Base-by-base conservation (phyloP, 2,329 filamentous ascomycete genomes). In the Hypoxylon sp. region DNA sequence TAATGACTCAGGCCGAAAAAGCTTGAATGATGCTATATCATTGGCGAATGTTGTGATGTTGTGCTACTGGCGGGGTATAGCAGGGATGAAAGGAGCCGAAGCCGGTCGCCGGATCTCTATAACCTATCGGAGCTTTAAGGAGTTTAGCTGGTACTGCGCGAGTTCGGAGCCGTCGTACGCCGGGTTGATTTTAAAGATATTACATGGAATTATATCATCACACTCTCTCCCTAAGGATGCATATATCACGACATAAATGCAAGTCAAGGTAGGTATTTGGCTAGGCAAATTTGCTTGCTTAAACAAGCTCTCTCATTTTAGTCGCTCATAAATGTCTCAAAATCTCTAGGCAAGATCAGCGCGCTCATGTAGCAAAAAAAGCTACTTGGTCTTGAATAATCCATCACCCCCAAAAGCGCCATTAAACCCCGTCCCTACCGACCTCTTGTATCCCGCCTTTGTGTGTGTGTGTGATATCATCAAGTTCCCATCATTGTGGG, bases 31-130 rank as follows among this genome's bases (percentile, higher is more conserved):
- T 19, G 31, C 43, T 46, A 48, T 48, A 35, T 44, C 38, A 45
- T 54, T 45, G 36, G 36, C 12, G 42, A 41, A 27, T 40, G 31
- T n/a, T 31, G 32, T 40, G 21, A 44, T 45, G 34, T 16, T 44
- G 40, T 36, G 7, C 26, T 11, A 21, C 44, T 55, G 19, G 52
- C 36, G 43, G 40, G 45, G 38, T 6, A 12, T 43, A 20, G 11
- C 29, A 17, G 40, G 35, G 41, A 29, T 38, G 17, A 27, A 19
- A 17, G 40, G 35, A 36, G 25, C 34, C 13, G 23, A 19, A 17
- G 45, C 55, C 51, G 55, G 48, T 49, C 37, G 16, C 44, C 51
- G 55, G 55, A 55, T n/a, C n/a, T n/a, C n/a, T n/a, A n/a, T n/a
- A n/a, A n/a, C n/a, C n/a, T n/a, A n/a, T n/a, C n/a, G n/a, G n/a